Evolutionary conservation across 202 grass and related monocot species (phyloP).

Genomic region (Saccharum hybrid): DNA sequence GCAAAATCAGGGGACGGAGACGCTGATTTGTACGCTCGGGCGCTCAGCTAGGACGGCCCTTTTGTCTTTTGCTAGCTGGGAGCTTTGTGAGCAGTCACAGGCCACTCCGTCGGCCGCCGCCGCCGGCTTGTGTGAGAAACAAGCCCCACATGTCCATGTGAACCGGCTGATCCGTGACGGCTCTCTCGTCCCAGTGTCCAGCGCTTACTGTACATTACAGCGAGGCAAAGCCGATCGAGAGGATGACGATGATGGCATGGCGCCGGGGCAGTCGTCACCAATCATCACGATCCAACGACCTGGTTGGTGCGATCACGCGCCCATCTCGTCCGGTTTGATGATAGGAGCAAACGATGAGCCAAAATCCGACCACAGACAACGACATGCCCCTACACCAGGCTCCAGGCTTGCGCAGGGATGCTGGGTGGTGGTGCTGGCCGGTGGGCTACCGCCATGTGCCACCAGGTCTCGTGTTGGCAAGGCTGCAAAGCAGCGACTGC

Average conservation of each 20-base stretch:
- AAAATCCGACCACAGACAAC: not conserved
- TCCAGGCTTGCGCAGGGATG: not conserved
- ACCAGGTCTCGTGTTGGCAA: not conserved
- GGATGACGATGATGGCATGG: not conserved
- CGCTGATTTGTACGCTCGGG: slow-evolving; percentile 19
- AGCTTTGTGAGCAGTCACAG: not conserved
- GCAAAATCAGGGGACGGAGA: not conserved
- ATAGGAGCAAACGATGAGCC: not conserved
- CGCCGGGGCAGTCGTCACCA: not conserved
- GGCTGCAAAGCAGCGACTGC: slow-evolving; percentile 30
- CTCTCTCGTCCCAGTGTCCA: not conserved
- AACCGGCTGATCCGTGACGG: not conserved
- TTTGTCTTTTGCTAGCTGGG: not conserved
- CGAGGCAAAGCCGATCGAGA: not conserved
- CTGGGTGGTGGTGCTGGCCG: not conserved
- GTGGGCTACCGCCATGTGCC: slow-evolving; percentile 41
- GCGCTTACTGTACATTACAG: not conserved
- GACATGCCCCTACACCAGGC: not conserved
- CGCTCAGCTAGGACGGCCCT: not conserved
- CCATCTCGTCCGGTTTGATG: too few species aligned
- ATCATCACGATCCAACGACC: slow-evolving; percentile 25
- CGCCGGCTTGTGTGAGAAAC: not conserved
- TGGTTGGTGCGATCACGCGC: not conserved
- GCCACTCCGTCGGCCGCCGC: not conserved
- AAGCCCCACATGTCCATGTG: not conserved